Evolutionary conservation across 2,329 filamentous ascomycete species (phyloP).

Genomic region (Ophiobolus disseminans): DNA sequence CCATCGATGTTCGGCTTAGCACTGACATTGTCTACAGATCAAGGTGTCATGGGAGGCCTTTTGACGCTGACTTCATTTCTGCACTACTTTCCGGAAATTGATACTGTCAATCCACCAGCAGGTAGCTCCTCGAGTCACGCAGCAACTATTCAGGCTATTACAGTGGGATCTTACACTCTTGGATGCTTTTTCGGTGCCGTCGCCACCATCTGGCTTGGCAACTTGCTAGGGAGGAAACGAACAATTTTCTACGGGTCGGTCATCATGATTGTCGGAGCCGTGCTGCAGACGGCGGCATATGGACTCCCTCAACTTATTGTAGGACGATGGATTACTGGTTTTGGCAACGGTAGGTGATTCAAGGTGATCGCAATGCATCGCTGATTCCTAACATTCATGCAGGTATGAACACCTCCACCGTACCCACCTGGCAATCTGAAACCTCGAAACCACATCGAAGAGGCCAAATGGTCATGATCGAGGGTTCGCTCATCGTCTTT

Average conservation of each 20-base stretch:
- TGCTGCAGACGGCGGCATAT: conserved; percentile 63
- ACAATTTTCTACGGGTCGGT: conserved; percentile 66
- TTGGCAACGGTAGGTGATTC: conserved; percentile 54
- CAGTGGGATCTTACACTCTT: conserved; percentile 46
- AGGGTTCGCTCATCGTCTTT: conserved; percentile 55
- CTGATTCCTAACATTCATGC: background rate
- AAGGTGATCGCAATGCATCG: background rate
- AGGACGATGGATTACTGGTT: conserved; percentile 59
- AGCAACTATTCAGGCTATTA: conserved; percentile 54
- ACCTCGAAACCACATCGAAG: conserved; percentile 55
- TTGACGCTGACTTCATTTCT: conserved; percentile 72
- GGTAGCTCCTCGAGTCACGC: conserved; percentile 42
- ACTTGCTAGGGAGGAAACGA: conserved; percentile 64
- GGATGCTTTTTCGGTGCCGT: conserved; percentile 56
- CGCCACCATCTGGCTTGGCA: conserved; percentile 59
- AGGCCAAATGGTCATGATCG: conserved; percentile 57
- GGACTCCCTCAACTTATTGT: conserved; percentile 56
- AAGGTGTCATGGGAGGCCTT: conserved; percentile 67
- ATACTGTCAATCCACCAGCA: conserved; percentile 46
- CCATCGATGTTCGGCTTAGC: no score
- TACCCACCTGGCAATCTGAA: conserved; percentile 57
- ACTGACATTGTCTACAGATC: conserved; percentile 30
- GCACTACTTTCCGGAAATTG: conserved; percentile 50
- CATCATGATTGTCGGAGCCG: conserved; percentile 66
- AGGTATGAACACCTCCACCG: conserved; percentile 43